Evolutionary conservation across 371 early-diverging fungal genomes (phyloP).

Genomic region (Globomyces sp.): DNA sequence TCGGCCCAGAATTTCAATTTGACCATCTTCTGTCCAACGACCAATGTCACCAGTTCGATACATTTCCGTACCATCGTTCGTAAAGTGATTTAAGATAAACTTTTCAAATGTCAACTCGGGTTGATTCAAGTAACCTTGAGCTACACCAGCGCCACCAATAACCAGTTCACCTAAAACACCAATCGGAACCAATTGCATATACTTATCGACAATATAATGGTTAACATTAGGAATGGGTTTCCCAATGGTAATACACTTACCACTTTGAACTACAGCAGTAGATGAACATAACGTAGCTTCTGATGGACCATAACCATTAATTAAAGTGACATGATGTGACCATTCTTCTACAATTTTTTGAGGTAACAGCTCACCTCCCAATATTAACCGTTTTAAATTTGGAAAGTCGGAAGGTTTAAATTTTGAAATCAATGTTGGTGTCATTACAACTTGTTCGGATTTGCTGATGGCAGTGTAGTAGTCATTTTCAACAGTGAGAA

Average conservation of each 20-base stretch:
- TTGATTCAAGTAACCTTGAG: conserved; percentile 17
- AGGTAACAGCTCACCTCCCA: conserved; percentile 21
- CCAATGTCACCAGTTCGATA: conserved; percentile 41
- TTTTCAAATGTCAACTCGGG: conserved; percentile 19
- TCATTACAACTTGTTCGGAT: conserved; percentile 4
- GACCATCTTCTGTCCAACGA: conserved; percentile 25
- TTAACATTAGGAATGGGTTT: conserved; percentile 16
- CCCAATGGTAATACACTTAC: conserved; percentile 15
- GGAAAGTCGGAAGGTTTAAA: conserved; percentile 25
- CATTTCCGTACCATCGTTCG: conserved; percentile 19
- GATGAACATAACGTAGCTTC: conserved; percentile 19
- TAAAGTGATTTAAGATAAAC: conserved; percentile 10
- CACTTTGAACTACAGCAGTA: neutral
- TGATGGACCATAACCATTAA: conserved; percentile 20
- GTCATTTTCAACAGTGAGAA: conserved; percentile 23
- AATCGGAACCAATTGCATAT: conserved; percentile 13
- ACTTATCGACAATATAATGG: conserved; percentile 18
- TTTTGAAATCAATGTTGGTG: conserved; percentile 19
- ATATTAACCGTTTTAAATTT: conserved; percentile 23
- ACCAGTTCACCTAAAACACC: conserved; percentile 18
- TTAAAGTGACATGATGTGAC: conserved; percentile 8
- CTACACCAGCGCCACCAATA: conserved; percentile 19
- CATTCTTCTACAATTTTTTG: conserved; percentile 21
- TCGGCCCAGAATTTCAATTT: conserved; percentile 28
- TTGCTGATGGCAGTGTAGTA: conserved; percentile 5